A percentile compares a stretch with the other conserved stretches of the same genome.
phyloP scores from a whole-genome alignment of 768 basidiomycete genomes.

The Lactarius hengduanensis region DNA sequence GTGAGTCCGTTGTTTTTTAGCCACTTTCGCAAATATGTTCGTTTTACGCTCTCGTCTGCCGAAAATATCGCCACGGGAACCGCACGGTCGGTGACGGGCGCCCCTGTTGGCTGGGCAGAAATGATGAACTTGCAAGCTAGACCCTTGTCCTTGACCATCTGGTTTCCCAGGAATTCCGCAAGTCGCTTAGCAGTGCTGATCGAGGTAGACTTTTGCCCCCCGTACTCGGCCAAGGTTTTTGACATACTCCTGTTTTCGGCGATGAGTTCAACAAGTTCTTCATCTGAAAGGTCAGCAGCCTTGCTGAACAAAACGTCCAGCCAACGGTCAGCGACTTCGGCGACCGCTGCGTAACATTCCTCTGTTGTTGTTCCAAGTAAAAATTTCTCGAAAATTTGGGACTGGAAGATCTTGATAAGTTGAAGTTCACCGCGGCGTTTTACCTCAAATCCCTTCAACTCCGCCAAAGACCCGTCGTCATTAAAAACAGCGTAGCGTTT shows the following conservation, averaged over 20 bases:
- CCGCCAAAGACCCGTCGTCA: slow-evolving; percentile 95
- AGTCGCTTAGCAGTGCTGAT: slow-evolving; percentile 94
- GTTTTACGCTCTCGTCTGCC: slow-evolving; percentile 88
- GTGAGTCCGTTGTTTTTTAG: slow-evolving; percentile 87
- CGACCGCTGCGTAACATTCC: slow-evolving; percentile 94
- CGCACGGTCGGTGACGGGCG: slow-evolving; percentile 95
- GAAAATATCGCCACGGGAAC: slow-evolving; percentile 98
- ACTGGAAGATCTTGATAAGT: slow-evolving; percentile 99
- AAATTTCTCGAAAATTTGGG: slow-evolving; percentile 97
- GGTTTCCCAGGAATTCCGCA: slow-evolving; percentile 94
- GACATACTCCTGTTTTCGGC: slow-evolving; percentile 99
- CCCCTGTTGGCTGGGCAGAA: slow-evolving; percentile 86
- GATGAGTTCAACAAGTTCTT: slow-evolving; percentile 96
- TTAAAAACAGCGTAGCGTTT: slow-evolving; percentile 99
- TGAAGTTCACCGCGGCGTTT: slow-evolving; percentile 97
- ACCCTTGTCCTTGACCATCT: slow-evolving; percentile 99
- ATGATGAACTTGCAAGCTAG: slow-evolving; percentile 99
- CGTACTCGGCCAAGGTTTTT: slow-evolving; percentile 94
- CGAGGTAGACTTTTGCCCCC: slow-evolving; percentile 94
- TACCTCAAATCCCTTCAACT: slow-evolving; percentile 98
- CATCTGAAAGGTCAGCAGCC: slow-evolving; percentile 81
- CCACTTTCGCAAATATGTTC: slow-evolving; percentile 92
- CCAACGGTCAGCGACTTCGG: slow-evolving; percentile 94
- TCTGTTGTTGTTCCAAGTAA: slow-evolving; percentile 88
- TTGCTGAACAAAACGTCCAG: slow-evolving; percentile 90